These are phyloP conservation scores for Pseudogymnoascus sp. DNA, from an alignment of 2,329 filamentous ascomycete species.

Conservation along the genomic window DNA sequence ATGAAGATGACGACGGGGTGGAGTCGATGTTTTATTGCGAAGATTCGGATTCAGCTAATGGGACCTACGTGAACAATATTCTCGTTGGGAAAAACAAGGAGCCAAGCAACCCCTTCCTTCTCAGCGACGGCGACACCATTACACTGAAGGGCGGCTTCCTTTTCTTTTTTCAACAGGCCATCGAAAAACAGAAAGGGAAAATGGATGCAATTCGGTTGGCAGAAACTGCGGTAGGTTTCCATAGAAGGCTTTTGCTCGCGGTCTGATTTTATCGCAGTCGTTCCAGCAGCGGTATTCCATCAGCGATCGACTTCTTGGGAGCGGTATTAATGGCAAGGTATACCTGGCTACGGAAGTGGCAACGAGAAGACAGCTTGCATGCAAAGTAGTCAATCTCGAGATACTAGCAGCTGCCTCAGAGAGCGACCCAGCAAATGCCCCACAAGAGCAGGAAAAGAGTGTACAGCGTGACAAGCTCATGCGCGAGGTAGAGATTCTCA, in stretches of 20 bases:
- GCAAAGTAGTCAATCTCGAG: conserved; percentile 55
- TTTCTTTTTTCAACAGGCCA: conserved; percentile 31
- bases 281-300: conserved; percentile 44
- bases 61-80: conserved; percentile 44
- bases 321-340: conserved; percentile 47
- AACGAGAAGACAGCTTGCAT: conserved; percentile 56
- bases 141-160: conserved; percentile 32
- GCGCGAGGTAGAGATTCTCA: conserved; percentile 47
- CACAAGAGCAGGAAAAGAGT: neutral
- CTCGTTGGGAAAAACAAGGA: conserved; percentile 37
- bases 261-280: conserved; percentile 26
- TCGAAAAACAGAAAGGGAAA: neutral
- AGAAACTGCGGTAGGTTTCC: conserved; percentile 31
- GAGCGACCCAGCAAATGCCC: neutral
- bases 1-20: conserved; percentile 33
- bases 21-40: conserved; percentile 45
- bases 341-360: conserved; percentile 45
- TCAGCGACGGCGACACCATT: conserved; percentile 46
- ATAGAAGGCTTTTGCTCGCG: neutral
- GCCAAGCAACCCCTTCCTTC: conserved; percentile 36
- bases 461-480: conserved; percentile 33
- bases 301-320: conserved; percentile 43
- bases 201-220: conserved; percentile 27
- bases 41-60: conserved; percentile 47
- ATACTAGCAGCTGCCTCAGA: neutral